These are phyloP conservation scores for Apiotrichum veenhuisii DNA, from an alignment of 1,284 basidiomycete genomes.

Conservation along the genomic window DNA sequence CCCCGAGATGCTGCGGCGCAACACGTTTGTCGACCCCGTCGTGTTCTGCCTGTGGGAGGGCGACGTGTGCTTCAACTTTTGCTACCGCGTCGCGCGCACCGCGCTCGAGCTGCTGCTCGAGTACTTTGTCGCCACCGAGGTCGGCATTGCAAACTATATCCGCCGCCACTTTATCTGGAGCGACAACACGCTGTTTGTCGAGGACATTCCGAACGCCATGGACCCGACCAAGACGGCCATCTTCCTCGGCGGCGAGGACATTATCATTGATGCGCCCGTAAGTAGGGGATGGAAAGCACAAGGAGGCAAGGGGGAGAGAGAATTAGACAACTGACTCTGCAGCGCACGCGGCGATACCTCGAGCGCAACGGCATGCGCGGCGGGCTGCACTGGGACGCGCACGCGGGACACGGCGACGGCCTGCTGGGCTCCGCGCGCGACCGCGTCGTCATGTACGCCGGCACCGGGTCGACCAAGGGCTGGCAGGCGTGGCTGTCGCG, in stretches of 20 bases:
- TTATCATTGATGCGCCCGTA: slow-evolving; percentile 69
- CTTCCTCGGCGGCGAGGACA: slow-evolving; percentile 74
- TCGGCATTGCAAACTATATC: slow-evolving; percentile 79
- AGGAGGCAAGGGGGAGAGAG: neutral
- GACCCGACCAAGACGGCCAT: slow-evolving; percentile 57
- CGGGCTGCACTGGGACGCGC: slow-evolving; percentile 65
- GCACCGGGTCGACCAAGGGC: slow-evolving; percentile 37
- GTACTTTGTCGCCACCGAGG: slow-evolving; percentile 79
- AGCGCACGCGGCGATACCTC: slow-evolving; percentile 71
- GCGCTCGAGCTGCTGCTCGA: slow-evolving; percentile 72
- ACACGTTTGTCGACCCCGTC: slow-evolving; percentile 79
- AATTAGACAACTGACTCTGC: slow-evolving; percentile 9
- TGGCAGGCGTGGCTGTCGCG: slow-evolving; percentile 33
- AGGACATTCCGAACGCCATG: slow-evolving; percentile 74
- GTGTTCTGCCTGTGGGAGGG: slow-evolving; percentile 86
- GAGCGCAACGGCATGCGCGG: slow-evolving; percentile 64
- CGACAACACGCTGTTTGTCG: slow-evolving; percentile 81
- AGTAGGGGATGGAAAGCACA: slow-evolving; percentile 19
- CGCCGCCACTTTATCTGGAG: slow-evolving; percentile 66
- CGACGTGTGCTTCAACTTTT: slow-evolving; percentile 82
- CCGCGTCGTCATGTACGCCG: slow-evolving; percentile 65
- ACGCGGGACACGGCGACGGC: slow-evolving; percentile 69
- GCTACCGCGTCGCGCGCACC: slow-evolving; percentile 64
- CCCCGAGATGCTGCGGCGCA: slow-evolving; percentile 65
- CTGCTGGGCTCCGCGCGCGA: slow-evolving; percentile 59